Base-by-base conservation (phyloP, 2,329 filamentous ascomycete species). In the Dactylellina leptospora region DNA sequence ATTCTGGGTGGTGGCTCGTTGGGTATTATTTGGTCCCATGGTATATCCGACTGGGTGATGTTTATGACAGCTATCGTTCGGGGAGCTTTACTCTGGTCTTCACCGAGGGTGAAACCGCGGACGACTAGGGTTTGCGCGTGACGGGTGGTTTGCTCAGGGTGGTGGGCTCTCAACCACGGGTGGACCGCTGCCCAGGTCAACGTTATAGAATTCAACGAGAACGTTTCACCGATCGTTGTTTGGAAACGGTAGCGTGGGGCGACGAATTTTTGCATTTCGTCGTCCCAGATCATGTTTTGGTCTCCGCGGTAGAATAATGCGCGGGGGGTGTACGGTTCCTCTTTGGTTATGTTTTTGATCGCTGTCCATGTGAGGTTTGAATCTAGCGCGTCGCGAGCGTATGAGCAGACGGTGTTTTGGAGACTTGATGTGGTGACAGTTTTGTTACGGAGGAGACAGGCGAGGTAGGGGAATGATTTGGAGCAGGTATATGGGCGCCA, bases 401-500 rank as follows among this genome's bases (percentile, higher is more conserved):
- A 70, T 3, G 64, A 55, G 51, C 64, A 70, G 5, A 70, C 30
- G 4, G 64, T 56, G 18, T 62, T 50, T 50, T 62, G 20, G 18
- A 62, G 40, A 16, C 56, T 62, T 18, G 18, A 20, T 3, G n/a
- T 27, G 8, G 25, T 48, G 27, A 40, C 11, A 3, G n/a, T 13
- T 1, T n/a, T n/a, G 11, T 23, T 42, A 2, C 16, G 1, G 11
- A 51, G 3, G 11, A 56, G 16, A 44, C 64, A 62, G 25, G 56
- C 64, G 10, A 27, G 5, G 25, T 25, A 50, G 1, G 64, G 64
- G 33, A 70, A 70, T 4, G 8, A 16, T 30, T 58, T 36, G 13
- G 64, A 56, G 23, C 64, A 70, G 25, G 23, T 44, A n/a, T 62
- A 70, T 13, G 64, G 56, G 4, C 56, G 48, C 64, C 64, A 70